Evolutionary conservation across 148 eudicot genomes (phyloP).

Genomic region (Chenopodium suecicum): DNA sequence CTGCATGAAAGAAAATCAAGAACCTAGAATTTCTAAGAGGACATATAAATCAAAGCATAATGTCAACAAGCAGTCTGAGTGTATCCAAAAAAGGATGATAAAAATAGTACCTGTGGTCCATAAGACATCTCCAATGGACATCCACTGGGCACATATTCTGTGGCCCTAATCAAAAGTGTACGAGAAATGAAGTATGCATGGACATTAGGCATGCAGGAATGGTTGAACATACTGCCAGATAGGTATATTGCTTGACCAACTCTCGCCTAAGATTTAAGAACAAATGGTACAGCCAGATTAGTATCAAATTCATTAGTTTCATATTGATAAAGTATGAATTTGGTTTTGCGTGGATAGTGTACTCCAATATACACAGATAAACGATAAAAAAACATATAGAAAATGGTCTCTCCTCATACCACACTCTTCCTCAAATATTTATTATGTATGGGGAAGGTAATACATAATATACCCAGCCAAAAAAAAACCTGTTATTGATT

Average conservation of each 20-base stretch:
- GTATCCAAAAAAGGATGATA: neutral
- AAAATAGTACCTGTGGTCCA: slow-evolving; percentile 80
- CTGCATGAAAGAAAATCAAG: neutral
- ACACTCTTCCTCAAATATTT: neutral
- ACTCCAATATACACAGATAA: neutral
- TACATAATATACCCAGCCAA: neutral
- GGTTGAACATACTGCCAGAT: slow-evolving; percentile 85
- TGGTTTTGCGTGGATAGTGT: neutral
- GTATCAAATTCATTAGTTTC: neutral
- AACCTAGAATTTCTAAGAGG: slow-evolving; percentile 1
- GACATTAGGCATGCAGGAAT: slow-evolving; percentile 85
- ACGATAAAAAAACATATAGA: neutral
- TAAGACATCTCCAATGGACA: slow-evolving; percentile 74
- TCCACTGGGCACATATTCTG: slow-evolving; percentile 58
- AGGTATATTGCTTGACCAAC: slow-evolving; percentile 87
- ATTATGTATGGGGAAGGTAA: too few species aligned
- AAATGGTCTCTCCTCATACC: neutral
- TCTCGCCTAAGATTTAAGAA: slow-evolving; percentile 45
- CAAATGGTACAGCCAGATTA: slow-evolving; percentile 7
- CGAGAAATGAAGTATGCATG: slow-evolving; percentile 87
- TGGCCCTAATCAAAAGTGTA: slow-evolving; percentile 68
- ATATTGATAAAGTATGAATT: too few species aligned
- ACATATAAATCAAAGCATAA: slow-evolving; percentile 1
- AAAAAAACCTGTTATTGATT: too few species aligned
- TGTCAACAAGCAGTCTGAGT: neutral